Evolutionary conservation across 257 asterid genomes (phyloP).

Genomic region (Salvia hispanica): DNA sequence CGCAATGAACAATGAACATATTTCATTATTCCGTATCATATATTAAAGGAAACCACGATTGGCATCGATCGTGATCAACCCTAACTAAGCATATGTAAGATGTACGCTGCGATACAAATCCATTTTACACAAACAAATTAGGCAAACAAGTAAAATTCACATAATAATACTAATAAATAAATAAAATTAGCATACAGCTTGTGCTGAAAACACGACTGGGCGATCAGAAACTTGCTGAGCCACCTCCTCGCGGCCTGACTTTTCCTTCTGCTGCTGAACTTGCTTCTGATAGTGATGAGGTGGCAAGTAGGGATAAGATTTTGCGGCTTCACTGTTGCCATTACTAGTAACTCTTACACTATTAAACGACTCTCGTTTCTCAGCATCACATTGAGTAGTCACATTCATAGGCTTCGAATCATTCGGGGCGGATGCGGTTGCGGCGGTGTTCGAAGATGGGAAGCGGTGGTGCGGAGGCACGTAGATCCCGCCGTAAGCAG

Average conservation of each 20-base stretch:
- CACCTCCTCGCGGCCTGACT: conserved; percentile 37
- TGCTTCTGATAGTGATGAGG: conserved; percentile 43
- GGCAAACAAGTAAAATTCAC: not conserved
- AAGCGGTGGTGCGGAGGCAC: conserved; percentile 82
- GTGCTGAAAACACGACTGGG: conserved; percentile 46
- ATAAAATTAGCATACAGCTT: conserved; percentile 46
- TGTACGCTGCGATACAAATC: too few species aligned
- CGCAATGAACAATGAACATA: too few species aligned
- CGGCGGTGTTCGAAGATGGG: conserved; percentile 42
- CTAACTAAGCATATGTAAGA: too few species aligned
- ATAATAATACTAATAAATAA: not conserved
- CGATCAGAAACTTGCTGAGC: conserved; percentile 41
- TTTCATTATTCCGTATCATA: too few species aligned
- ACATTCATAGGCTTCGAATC: conserved; percentile 39
- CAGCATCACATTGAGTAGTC: conserved; percentile 25
- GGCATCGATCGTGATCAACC: too few species aligned
- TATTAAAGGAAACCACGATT: too few species aligned
- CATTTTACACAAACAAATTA: not conserved
- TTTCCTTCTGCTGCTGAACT: conserved; percentile 44
- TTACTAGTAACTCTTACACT: conserved; percentile 31
- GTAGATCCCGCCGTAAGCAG: conserved; percentile 53
- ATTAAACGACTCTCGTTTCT: conserved; percentile 36
- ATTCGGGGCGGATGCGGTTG: conserved; percentile 34
- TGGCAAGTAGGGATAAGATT: conserved; percentile 53
- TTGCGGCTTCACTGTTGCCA: conserved; percentile 30